Evolutionary conservation across 495 filamentous ascomycete species (phyloP).

Genomic region (Neurospora sublineolata): DNA sequence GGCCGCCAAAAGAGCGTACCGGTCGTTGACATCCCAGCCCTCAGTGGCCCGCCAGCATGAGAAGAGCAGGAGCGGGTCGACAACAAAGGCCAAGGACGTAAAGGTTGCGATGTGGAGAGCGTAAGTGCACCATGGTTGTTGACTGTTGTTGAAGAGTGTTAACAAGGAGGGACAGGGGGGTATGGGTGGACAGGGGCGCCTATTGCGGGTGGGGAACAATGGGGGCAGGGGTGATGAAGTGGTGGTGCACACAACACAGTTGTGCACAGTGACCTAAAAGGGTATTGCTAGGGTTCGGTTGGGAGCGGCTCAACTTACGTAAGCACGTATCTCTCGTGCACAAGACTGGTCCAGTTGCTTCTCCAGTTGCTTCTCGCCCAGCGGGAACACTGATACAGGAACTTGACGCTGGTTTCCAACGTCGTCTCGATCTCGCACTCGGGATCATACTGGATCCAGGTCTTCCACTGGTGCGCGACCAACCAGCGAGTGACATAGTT

Average conservation of each 20-base stretch:
- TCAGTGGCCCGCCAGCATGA: constrained; percentile 40
- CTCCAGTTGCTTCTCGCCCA: constrained; percentile 78
- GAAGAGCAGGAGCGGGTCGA: constrained; percentile 51
- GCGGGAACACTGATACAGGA: constrained; percentile 65
- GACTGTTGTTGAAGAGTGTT: constrained; percentile 27
- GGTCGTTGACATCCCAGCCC: constrained; percentile 29
- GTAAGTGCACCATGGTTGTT: constrained; percentile 66
- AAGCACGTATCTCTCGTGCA: constrained; percentile 56
- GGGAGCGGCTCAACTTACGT: constrained; percentile 39
- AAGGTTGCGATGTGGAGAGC: constrained; percentile 65
- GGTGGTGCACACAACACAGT: background rate
- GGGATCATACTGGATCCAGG: constrained; percentile 63
- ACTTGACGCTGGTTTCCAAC: constrained; percentile 60
- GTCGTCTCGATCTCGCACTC: constrained; percentile 67
- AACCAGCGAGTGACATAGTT: constrained; percentile 78
- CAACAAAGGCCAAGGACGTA: constrained; percentile 54
- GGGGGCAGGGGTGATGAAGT: background rate
- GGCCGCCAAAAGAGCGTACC: constrained; percentile 34
- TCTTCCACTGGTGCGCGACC: constrained; percentile 64
- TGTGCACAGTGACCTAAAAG: background rate
- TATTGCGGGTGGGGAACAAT: background rate
- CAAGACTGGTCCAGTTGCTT: constrained; percentile 68
- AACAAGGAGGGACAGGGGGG: background rate
- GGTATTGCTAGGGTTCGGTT: background rate
- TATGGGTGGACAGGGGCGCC: background rate